Conservation (phyloP, 176 grass and related monocot genomes). For the Aegilops umbellulata region DNA sequence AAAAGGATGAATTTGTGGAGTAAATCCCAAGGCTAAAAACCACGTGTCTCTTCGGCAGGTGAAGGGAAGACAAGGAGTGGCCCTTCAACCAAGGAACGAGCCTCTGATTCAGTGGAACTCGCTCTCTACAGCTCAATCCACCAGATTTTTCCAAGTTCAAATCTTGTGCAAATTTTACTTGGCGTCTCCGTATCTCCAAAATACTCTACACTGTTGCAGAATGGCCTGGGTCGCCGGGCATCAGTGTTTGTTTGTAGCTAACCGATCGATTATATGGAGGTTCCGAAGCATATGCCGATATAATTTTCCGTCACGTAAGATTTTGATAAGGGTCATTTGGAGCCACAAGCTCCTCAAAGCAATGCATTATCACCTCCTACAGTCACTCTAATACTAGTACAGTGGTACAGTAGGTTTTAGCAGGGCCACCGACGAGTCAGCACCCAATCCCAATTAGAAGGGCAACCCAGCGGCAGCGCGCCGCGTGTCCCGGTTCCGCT, state of each 20-base stretch:
- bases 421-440: conserved; percentile 6
- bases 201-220: too few relatives aligned
- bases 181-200: too few relatives aligned
- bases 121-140: neutral
- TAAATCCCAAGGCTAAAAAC: neutral
- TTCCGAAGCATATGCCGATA: neutral
- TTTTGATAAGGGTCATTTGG: neutral
- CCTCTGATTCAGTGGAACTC: too few relatives aligned
- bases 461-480: neutral
- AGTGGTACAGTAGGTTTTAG: neutral
- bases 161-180: neutral
- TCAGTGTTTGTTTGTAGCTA: neutral
- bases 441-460: neutral
- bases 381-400: neutral
- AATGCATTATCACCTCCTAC: neutral
- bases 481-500: conserved; percentile 23
- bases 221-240: too few relatives aligned
- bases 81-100: neutral
- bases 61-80: neutral
- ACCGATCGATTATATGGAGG: neutral
- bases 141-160: neutral
- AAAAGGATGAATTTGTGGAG: neutral
- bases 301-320: too few relatives aligned
- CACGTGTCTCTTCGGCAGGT: neutral
- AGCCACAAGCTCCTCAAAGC: neutral